A percentile compares a stretch with the other conserved stretches of the same genome.
These are phyloP conservation scores for Candida saitoana DNA, from an alignment of 805 yeast species.

Conservation along the genomic window DNA sequence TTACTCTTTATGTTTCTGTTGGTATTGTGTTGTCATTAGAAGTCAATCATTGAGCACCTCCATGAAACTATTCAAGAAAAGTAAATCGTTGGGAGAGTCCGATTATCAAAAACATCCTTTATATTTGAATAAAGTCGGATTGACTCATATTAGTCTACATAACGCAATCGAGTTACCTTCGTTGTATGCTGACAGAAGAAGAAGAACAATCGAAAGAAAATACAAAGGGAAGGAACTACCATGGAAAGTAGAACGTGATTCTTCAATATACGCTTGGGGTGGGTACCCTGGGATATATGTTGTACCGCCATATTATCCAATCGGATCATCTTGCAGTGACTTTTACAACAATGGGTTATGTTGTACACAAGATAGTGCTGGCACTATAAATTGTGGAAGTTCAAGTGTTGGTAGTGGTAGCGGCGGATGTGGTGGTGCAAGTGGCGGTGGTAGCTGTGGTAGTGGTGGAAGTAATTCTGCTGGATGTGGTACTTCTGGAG, in stretches of 20 bases:
- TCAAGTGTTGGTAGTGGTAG: background rate
- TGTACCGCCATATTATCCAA: conserved; percentile 8
- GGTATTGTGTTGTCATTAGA: conserved; percentile 10
- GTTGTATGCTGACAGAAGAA: conserved; percentile 1
- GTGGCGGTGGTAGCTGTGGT: background rate
- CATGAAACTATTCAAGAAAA: conserved; percentile 6
- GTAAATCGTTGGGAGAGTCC: background rate
- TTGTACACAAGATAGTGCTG: conserved; percentile 1
- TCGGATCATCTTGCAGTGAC: conserved; percentile 1
- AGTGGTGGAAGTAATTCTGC: background rate
- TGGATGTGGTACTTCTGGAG: background rate
- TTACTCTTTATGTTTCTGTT: conserved; percentile 20
- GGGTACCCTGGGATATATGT: conserved; percentile 5
- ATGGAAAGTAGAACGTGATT: conserved; percentile 1
- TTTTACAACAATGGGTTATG: conserved; percentile 3
- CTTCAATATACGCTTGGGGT: background rate
- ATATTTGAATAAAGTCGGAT: conserved; percentile 8
- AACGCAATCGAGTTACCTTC: conserved; percentile 11
- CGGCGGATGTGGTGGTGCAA: background rate
- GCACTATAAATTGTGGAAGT: background rate
- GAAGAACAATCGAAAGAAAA: conserved; percentile 4
- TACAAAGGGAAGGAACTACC: conserved; percentile 6
- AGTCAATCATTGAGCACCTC: conserved; percentile 6
- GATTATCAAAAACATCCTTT: conserved; percentile 5
- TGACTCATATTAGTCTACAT: conserved; percentile 14